Evolutionary conservation across 495 filamentous ascomycete species (phyloP).

Genomic region (Talaromyces trachyspermus): DNA sequence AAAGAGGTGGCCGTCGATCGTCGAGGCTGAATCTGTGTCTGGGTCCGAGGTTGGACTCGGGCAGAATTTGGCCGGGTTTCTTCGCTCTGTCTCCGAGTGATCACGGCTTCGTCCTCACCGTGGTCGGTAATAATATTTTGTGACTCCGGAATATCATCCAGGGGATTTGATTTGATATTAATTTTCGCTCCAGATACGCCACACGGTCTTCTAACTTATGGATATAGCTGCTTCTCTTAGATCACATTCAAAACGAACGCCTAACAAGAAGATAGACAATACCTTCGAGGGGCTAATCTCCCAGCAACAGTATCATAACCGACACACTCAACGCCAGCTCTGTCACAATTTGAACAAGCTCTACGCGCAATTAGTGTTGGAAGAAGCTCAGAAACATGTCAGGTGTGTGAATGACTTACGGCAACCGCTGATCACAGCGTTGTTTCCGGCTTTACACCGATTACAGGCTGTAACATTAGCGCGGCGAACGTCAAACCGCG

Average conservation of each 20-base stretch:
- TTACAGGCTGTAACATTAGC: background rate
- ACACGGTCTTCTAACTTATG: background rate
- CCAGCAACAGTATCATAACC: background rate
- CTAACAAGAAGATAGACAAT: background rate
- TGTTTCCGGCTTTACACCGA: background rate
- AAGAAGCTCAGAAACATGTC: background rate
- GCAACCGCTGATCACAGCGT: background rate
- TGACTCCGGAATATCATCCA: background rate
- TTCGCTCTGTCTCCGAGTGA: background rate
- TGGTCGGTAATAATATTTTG: background rate
- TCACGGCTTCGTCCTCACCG: background rate
- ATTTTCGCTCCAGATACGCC: background rate
- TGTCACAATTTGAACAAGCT: background rate
- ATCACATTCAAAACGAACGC: too few species aligned
- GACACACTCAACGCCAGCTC: background rate
- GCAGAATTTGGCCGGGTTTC: background rate
- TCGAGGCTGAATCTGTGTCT: background rate
- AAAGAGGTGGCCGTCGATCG: background rate
- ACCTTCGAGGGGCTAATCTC: background rate
- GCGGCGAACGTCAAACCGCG: background rate
- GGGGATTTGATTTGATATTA: background rate
- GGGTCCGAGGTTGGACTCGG: background rate
- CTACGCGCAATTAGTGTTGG: background rate
- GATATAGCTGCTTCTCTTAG: background rate
- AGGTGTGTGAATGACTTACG: background rate